phyloP scores from a whole-genome alignment of 805 yeast species.

The Ogataea sp. region DNA sequence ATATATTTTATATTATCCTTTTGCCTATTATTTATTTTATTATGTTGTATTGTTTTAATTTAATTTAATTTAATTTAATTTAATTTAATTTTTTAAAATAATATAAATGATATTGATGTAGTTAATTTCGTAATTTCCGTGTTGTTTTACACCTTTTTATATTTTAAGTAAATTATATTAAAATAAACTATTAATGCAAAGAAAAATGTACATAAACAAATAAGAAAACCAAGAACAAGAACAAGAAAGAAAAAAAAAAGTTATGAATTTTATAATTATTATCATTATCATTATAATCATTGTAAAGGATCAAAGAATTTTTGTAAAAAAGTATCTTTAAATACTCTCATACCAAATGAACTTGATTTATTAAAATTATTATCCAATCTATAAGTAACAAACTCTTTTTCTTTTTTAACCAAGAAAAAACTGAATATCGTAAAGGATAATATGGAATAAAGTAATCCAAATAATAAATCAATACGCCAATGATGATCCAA shows the following conservation, averaged over 20 bases:
- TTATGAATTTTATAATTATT: neutral
- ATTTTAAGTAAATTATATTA: too few relatives aligned
- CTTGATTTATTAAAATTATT: constrained; percentile 32
- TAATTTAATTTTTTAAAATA: neutral
- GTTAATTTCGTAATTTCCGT: neutral
- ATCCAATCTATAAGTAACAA: constrained; percentile 29
- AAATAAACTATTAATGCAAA: too few relatives aligned
- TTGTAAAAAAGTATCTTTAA: constrained; percentile 38
- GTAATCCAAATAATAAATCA: constrained; percentile 48
- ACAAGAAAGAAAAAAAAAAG: neutral
- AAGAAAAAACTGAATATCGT: constrained; percentile 29
- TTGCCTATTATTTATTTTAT: neutral
- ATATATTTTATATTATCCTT: neutral
- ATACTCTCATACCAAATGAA: constrained; percentile 56
- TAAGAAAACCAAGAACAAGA: too few relatives aligned
- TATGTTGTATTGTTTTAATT: neutral
- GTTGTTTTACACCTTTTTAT: too few relatives aligned
- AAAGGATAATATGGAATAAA: constrained; percentile 41
- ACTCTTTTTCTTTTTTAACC: constrained; percentile 27
- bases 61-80: neutral
- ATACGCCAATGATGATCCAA: constrained; percentile 66
- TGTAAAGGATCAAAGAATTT: constrained; percentile 45
- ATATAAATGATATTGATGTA: neutral
- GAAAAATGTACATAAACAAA: too few relatives aligned
- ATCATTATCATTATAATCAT: neutral